Evolutionary conservation across 345 rosid genomes (phyloP).

Genomic region (Rubroshorea leprosula): DNA sequence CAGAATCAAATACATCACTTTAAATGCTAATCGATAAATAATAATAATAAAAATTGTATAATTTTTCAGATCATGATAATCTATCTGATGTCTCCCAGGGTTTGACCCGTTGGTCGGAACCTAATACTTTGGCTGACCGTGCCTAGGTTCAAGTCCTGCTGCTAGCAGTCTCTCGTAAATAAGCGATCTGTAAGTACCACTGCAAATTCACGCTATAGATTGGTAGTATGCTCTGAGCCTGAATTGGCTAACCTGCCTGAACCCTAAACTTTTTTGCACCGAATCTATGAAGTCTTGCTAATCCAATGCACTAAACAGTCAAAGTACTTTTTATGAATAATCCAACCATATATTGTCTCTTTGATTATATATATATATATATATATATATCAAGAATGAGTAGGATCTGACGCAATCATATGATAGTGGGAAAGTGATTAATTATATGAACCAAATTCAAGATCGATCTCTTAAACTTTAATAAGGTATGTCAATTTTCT

Average conservation of each 20-base stretch:
- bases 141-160: too few relatives aligned
- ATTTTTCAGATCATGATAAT: neutral
- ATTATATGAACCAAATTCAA: neutral
- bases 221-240: too few relatives aligned
- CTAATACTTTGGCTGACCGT: too few relatives aligned
- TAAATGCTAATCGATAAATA: conserved; percentile 1
- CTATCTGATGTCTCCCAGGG: too few relatives aligned
- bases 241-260: too few relatives aligned
- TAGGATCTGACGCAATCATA: conserved; percentile 34
- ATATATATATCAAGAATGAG: conserved; percentile 27
- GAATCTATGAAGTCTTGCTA: neutral
- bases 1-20: conserved; percentile 8
- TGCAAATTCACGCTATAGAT: too few relatives aligned
- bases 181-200: too few relatives aligned
- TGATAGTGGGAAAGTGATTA: neutral
- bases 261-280: too few relatives aligned
- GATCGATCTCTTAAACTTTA: too few relatives aligned
- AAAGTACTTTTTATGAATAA: neutral
- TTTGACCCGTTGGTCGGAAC: too few relatives aligned
- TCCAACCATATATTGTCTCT: neutral
- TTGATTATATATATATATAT: neutral
- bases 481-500: too few relatives aligned
- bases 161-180: too few relatives aligned
- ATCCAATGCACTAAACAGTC: neutral
- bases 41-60: neutral